Base-by-base conservation (phyloP, 129 eudicot genomes). In the Flaveria robusta region DNA sequence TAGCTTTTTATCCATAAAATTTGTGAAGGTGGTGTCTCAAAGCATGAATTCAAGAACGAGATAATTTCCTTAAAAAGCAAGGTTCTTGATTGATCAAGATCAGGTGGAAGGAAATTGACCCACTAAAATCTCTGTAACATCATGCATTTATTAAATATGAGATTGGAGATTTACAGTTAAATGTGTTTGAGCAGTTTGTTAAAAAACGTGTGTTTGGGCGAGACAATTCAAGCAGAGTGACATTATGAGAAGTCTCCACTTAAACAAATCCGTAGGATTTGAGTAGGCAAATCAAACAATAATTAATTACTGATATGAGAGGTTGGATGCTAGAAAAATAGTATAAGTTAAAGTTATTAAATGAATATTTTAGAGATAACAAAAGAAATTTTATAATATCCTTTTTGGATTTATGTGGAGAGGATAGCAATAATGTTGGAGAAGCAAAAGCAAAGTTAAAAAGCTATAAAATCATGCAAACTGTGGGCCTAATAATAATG, bases 371-470 rank as follows among this genome's bases (percentile, higher is more conserved):
- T 8, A 43, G 14, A 15, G 24, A 15, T 47, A 58, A 58, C 24
- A 51, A 50, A 71, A n/a, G 31, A 71, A 46, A 29, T 27, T 2
- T 2, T 34, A 20, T 54, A 7, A 34, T 71, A 46, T 71, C 9
- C 9, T 31, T 34, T 37, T 54, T 4, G 6, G 27, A 39, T 39
- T 7, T 55, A 34, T 55, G 31, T 63, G 43, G 41, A 37, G 66
- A 73, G 3, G 71, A 62, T 46, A 62, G 15, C 71, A 74, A 74
- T 75, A 75, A 75, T 75, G 72, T 20, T 27, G 71, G 65, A 75
- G 79, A 75, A 75, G 79, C 79, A 75, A 75, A 75, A 75, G 46
- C 72, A 47, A 75, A 75, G 43, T 52, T 75, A 26, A 45, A 75
- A 75, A 75, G 71, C 72, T 75, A 64, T 47, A 65, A 75, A 63